These are phyloP conservation scores for Tripidium arundinaceum DNA, from an alignment of 202 grass and related monocot species.

Conservation along the genomic window DNA sequence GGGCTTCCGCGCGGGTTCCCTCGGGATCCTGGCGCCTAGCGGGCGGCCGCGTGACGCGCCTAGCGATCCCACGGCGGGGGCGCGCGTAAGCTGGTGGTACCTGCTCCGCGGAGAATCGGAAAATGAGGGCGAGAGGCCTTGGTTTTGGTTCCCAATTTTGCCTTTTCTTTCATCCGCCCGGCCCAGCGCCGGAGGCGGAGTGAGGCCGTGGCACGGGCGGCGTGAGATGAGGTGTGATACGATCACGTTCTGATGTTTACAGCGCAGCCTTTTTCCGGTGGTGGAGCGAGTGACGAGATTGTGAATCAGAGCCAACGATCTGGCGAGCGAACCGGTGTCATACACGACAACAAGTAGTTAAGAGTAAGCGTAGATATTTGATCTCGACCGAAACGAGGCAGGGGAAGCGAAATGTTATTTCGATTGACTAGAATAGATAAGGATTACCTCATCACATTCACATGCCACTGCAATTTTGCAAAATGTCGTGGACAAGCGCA, in stretches of 20 bases:
- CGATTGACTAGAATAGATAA: not conserved
- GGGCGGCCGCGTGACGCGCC: conserved; percentile 47
- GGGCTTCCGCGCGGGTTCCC: conserved; percentile 23
- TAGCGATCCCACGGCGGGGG: conserved; percentile 34
- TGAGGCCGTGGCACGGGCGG: conserved; percentile 8
- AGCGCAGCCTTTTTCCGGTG: not conserved
- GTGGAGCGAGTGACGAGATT: not conserved
- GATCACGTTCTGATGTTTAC: not conserved
- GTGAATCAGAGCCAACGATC: not conserved
- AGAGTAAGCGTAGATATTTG: not conserved
- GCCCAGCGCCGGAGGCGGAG: not conserved
- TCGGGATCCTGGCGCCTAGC: not conserved
- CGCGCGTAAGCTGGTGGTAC: conserved; percentile 12
- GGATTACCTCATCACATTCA: too few species aligned
- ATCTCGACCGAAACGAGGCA: not conserved
- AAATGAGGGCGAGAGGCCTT: not conserved
- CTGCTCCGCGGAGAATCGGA: not conserved
- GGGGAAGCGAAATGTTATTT: not conserved
- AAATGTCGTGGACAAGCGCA: too few species aligned
- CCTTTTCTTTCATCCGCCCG: not conserved
- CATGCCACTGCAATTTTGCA: too few species aligned
- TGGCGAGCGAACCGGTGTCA: not conserved
- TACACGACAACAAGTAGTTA: not conserved
- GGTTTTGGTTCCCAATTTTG: conserved; percentile 1
- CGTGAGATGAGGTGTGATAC: not conserved